Evolutionary conservation across 495 filamentous ascomycete species (phyloP).

Genomic region (Bombardia bombarda): DNA sequence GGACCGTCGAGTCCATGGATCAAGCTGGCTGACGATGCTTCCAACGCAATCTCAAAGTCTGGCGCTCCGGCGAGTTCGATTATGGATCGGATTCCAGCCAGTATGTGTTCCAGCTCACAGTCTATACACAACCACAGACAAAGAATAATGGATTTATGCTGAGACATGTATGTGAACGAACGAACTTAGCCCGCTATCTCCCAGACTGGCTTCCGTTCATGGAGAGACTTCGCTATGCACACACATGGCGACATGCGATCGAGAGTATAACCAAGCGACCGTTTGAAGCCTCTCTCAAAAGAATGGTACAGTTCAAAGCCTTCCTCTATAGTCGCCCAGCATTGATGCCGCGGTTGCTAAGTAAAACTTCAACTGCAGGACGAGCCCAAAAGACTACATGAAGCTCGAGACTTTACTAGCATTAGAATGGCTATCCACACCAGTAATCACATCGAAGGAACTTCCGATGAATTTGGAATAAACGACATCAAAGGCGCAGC

Average conservation of each 20-base stretch:
- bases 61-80: conserved; percentile 38
- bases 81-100: conserved; percentile 36
- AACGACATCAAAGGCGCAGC: conserved; percentile 43
- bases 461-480: conserved; percentile 29
- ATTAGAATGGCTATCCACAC: conserved; percentile 19
- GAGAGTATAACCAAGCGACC: conserved; percentile 21
- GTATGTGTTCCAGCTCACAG: conserved; percentile 10
- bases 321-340: no score
- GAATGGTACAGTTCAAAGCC: no score
- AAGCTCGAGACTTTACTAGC: no score
- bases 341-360: not conserved
- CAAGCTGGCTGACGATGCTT: conserved; percentile 34
- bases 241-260: conserved; percentile 29
- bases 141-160: no score
- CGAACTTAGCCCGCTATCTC: conserved; percentile 24
- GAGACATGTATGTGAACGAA: no score
- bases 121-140: no score
- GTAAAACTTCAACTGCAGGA: conserved; percentile 4
- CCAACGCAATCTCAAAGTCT: conserved; percentile 33
- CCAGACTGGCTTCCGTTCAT: conserved; percentile 36
- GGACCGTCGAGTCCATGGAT: conserved; percentile 33
- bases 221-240: conserved; percentile 27
- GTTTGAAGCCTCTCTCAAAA: conserved; percentile 19
- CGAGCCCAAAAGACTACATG: no score
- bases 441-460: conserved; percentile 14